Conservation (phyloP, 192 early-diverging fungal genomes). For the Linderina pennispora region DNA sequence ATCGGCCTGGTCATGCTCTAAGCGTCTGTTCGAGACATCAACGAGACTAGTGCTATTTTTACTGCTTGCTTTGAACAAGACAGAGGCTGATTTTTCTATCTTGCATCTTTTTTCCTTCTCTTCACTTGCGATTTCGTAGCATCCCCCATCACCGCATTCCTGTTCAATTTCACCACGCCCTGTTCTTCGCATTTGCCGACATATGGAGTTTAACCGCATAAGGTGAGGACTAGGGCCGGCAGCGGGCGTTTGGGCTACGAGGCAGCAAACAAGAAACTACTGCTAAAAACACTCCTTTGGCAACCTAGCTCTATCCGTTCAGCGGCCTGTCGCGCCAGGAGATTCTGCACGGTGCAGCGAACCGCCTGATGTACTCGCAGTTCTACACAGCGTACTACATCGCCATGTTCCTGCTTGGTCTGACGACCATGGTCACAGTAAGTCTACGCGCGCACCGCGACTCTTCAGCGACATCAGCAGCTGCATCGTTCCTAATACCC, state of each 20-base stretch:
- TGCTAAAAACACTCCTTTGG: too few relatives aligned
- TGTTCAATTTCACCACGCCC: not conserved
- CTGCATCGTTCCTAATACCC: too few relatives aligned
- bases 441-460: too few relatives aligned
- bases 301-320: too few relatives aligned
- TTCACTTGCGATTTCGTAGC: slow-evolving; percentile 1
- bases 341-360: slow-evolving; percentile 50
- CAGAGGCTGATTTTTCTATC: not conserved
- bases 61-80: too few relatives aligned
- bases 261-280: too few relatives aligned
- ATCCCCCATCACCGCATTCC: not conserved
- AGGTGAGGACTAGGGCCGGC: slow-evolving; percentile 25
- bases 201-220: slow-evolving; percentile 25
- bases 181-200: not conserved
- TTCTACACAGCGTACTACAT: slow-evolving; percentile 54
- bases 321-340: slow-evolving; percentile 45
- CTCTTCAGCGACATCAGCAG: too few relatives aligned
- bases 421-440: slow-evolving; percentile 47
- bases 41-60: too few relatives aligned
- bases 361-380: slow-evolving; percentile 54
- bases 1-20: slow-evolving; percentile 90
- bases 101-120: slow-evolving; percentile 2
- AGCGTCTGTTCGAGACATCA: not conserved
- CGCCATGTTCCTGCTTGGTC: slow-evolving; percentile 41
- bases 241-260: too few relatives aligned